Conservation (phyloP, 192 early-diverging fungal genomes). For the Podila minutissima region DNA sequence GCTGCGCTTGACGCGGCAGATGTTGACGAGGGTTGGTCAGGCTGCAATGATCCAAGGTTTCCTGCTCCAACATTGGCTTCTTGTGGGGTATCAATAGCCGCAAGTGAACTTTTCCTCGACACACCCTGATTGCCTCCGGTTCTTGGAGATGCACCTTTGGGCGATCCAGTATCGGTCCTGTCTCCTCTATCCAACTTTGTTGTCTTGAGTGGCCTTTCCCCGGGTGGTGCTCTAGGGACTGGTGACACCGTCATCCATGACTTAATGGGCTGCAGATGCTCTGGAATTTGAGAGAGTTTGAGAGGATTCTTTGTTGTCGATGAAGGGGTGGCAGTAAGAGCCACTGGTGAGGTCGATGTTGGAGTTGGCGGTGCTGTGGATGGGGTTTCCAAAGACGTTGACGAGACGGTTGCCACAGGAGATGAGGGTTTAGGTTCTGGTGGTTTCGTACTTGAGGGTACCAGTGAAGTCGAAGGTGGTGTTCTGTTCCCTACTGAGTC, state of each 20-base stretch:
- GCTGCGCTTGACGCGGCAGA: background rate
- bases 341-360: background rate
- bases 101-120: conserved; percentile 36
- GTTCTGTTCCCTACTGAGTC: background rate
- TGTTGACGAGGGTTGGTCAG: background rate
- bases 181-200: conserved; percentile 17
- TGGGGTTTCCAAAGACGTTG: background rate
- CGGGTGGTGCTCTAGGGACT: conserved; percentile 11
- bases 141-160: conserved; percentile 10
- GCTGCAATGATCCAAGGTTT: background rate
- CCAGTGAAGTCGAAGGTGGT: background rate
- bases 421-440: background rate
- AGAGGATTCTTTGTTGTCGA: conserved; percentile 14
- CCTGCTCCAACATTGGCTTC: background rate
- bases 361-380: background rate
- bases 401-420: background rate
- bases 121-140: background rate
- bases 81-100: conserved; percentile 4
- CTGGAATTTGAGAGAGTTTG: conserved; percentile 36
- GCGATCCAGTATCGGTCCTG: conserved; percentile 8
- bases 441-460: background rate
- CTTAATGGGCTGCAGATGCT: conserved; percentile 36
- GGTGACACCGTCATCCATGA: conserved; percentile 44
- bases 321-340: background rate
- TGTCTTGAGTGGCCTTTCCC: conserved; percentile 12